Evolutionary conservation across 2,329 filamentous ascomycete species (phyloP).

Genomic region (Nothomitra cinnamomea): DNA sequence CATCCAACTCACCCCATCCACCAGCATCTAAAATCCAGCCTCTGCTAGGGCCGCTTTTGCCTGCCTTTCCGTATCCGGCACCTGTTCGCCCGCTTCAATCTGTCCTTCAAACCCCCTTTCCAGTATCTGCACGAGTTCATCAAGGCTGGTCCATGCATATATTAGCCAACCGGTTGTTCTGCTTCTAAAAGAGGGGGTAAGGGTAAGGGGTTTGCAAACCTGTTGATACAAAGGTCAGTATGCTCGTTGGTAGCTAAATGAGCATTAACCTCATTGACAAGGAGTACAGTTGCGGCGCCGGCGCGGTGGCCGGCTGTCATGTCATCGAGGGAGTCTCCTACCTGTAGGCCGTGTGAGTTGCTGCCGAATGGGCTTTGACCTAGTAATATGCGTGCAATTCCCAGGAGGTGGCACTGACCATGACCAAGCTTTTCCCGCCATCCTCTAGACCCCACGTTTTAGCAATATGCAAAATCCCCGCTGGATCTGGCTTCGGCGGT

Average conservation of each 20-base stretch:
- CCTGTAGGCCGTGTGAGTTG: slow-evolving; percentile 17
- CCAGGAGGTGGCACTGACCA: slow-evolving; percentile 23
- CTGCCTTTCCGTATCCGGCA: slow-evolving; percentile 14
- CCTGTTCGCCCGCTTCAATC: slow-evolving; percentile 16
- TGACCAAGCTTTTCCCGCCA: slow-evolving; percentile 31
- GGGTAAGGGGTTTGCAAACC: slow-evolving; percentile 10
- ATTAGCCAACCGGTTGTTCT: not conserved
- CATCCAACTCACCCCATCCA: not conserved
- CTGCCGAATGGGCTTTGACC: slow-evolving; percentile 4
- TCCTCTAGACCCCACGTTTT: slow-evolving; percentile 49
- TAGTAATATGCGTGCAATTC: slow-evolving; percentile 15
- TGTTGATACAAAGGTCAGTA: slow-evolving; percentile 55
- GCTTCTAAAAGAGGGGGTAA: not conserved
- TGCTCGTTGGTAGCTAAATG: slow-evolving; percentile 53
- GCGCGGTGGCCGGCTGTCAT: slow-evolving; percentile 74
- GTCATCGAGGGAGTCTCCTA: slow-evolving; percentile 74
- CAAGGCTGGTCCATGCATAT: slow-evolving; percentile 31
- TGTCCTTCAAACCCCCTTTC: slow-evolving; percentile 54
- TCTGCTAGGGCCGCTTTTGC: slow-evolving; percentile 12
- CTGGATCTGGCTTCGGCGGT: slow-evolving; percentile 75
- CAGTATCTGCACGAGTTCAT: slow-evolving; percentile 59
- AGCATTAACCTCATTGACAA: slow-evolving; percentile 67
- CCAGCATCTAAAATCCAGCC: not conserved
- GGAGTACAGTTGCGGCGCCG: slow-evolving; percentile 76
- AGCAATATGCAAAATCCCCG: slow-evolving; percentile 76